Base-by-base conservation (phyloP, 2,329 filamentous ascomycete genomes). In the Fusarium irregulare region DNA sequence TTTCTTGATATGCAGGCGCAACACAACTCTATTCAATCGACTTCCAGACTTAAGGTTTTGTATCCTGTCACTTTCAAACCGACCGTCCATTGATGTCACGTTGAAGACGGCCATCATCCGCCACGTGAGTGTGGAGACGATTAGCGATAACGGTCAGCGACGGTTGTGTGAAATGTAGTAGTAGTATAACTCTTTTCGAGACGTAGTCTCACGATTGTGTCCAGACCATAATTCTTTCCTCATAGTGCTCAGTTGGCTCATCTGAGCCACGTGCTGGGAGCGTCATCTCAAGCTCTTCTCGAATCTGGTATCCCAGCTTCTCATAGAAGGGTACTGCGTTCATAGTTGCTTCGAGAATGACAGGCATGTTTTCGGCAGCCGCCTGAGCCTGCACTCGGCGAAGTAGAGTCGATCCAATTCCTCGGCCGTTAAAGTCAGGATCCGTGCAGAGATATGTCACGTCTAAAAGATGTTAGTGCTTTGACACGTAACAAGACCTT, bases 361-460 rank as follows among this genome's bases (percentile, higher is more conserved):
- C 76, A 13, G 77, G 75, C 55, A 79, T 70, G 16, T 73, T 70
- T 13, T 79, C 78, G 16, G 60, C 73, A 12, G 71, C 69, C 3
- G 80, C 81, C 58, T 75, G 64, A 7, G 75, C 68, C 51, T 80
- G 74, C n/a, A 83, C 76, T 28, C 66, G 70, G 44, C 75, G 60
- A 21, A 81, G 72, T 23, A 83, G 74, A 21, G 66, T 55, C 25
- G 78, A 76, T 8, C 79, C 81, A 23, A 78, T 79, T 37, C 81
- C 81, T 56, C 67, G 77, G 14, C 80, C 75, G 27, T 76, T 75
- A 62, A 76, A 80, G 34, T 64, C 66, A 21, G 79, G 79, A 66
- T 80, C 74, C 25, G 78, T 79, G 69, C 81, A 83, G 55, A 83
- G 72, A 66, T 81, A 83, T 41, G 78, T 77, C 34, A 81, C 76